phyloP scores from a whole-genome alignment of 2,329 filamentous ascomycete genomes.

The Xylaria hypoxylon region DNA sequence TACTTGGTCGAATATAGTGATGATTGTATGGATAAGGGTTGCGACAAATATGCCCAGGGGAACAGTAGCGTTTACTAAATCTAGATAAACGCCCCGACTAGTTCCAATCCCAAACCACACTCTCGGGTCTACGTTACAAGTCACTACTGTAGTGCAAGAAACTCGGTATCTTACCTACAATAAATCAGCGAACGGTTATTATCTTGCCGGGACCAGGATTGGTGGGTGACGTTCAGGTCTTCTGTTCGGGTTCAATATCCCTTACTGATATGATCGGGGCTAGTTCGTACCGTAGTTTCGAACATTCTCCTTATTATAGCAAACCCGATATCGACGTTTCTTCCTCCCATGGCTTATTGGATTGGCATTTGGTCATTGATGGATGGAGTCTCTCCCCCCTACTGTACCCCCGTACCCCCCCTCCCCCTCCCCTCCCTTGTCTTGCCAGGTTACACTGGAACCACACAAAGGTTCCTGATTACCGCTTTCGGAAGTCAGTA shows the following conservation, averaged over 20 bases:
- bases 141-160: background rate
- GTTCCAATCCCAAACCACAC: slow-evolving; percentile 38
- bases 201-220: slow-evolving; percentile 17
- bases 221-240: slow-evolving; percentile 7
- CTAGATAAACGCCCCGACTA: slow-evolving; percentile 24
- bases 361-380: slow-evolving; percentile 14
- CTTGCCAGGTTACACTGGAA: slow-evolving; percentile 37
- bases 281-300: slow-evolving; percentile 18
- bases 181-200: slow-evolving; percentile 3
- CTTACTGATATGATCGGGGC: slow-evolving; percentile 26
- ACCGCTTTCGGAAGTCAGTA: slow-evolving; percentile 35
- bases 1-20: background rate
- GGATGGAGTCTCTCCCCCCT: slow-evolving; percentile 12
- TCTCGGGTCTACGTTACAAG: slow-evolving; percentile 35
- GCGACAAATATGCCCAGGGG: background rate
- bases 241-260: slow-evolving; percentile 12
- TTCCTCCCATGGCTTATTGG: slow-evolving; percentile 5
- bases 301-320: slow-evolving; percentile 25
- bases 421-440: slow-evolving; percentile 5
- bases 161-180: background rate
- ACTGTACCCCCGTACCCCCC: background rate
- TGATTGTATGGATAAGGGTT: background rate
- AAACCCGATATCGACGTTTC: slow-evolving; percentile 10
- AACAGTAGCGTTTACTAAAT: slow-evolving; percentile 19
- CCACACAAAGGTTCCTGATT: slow-evolving; percentile 36